Evolutionary conservation across 2,329 filamentous ascomycete genomes (phyloP).

Genomic region (Colletotrichum incanum): DNA sequence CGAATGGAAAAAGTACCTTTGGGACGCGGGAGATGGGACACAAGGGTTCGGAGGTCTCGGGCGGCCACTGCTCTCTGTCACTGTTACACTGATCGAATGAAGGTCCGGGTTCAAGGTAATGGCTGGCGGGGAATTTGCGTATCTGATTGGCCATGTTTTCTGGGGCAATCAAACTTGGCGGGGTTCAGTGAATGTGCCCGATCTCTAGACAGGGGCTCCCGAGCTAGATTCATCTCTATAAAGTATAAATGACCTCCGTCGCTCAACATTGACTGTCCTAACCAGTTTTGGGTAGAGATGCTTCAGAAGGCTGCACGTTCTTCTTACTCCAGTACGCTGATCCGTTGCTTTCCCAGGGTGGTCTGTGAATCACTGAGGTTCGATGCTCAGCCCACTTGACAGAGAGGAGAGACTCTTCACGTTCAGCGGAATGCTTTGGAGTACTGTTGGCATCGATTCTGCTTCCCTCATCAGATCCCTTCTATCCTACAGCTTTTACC

Average conservation of each 20-base stretch:
- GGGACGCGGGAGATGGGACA: constrained; percentile 16
- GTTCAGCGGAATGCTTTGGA: not conserved
- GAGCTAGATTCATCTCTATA: not conserved
- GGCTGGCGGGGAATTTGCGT: constrained; percentile 12
- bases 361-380: not conserved
- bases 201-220: not conserved
- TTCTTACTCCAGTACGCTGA: not conserved
- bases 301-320: not conserved
- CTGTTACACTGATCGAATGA: constrained; percentile 20
- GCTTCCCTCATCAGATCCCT: not conserved
- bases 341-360: not conserved
- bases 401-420: not conserved
- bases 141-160: constrained; percentile 22
- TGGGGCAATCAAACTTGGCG: constrained; percentile 9
- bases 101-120: constrained; percentile 13
- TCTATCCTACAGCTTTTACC: not conserved
- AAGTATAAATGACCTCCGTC: not conserved
- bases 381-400: not conserved
- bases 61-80: constrained; percentile 18
- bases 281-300: not conserved
- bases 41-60: constrained; percentile 41
- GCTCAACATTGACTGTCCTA: not conserved
- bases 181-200: not conserved
- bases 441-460: not conserved
- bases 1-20: not conserved